Evolutionary conservation across 2,329 filamentous ascomycete genomes (phyloP), one percentile per base, ranked within the genome.

Genomic region (Trichophyton schoenleinii): DNA sequence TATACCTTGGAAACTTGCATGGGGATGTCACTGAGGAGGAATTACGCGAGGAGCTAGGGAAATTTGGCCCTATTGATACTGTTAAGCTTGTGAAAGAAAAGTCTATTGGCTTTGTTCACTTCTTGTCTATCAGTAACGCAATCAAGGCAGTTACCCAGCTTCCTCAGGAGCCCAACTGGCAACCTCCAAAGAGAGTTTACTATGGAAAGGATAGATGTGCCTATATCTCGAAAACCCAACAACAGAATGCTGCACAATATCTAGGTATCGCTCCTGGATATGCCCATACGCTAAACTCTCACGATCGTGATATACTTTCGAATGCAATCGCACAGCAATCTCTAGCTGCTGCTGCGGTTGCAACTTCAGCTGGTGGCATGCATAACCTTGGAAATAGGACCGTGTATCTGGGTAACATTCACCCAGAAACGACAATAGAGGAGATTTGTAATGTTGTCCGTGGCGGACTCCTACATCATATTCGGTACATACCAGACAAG

Each of bases 391-490:
- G 94, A 60, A 99, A 99, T 78, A 84, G 94, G 65, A 99, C 94
- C 49, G 95, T 99, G 66, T 99, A 99, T 73, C 82, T 99, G 5
- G 94, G 94, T 68, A 99, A 99, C 76, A 99, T 99, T 66, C 94
- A 99, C 74, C 94, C 94, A 0, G 94, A 99, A 78, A 99, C 94
- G 1, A 97, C 92, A 1, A 95, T 97, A 68, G 94, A 99, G 78
- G 94, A 99, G 78, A 99, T 99, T 73, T 99, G 94, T 82, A 99
- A 99, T 71, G 94, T 99, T 62, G 94, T 99, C 59, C 86, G 94
- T 66, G 94, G 94, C 63, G 94, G 94, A 68, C 83, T 99, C 66
- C 81, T 99, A 69, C 94, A 99, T 75, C 94, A 99, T 75, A 95
- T 99, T 74, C 90, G 94, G 68, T 99, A 97, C 77, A 99, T 99